Conservation (phyloP, 371 early-diverging fungal genomes). For the Circinella minor region DNA sequence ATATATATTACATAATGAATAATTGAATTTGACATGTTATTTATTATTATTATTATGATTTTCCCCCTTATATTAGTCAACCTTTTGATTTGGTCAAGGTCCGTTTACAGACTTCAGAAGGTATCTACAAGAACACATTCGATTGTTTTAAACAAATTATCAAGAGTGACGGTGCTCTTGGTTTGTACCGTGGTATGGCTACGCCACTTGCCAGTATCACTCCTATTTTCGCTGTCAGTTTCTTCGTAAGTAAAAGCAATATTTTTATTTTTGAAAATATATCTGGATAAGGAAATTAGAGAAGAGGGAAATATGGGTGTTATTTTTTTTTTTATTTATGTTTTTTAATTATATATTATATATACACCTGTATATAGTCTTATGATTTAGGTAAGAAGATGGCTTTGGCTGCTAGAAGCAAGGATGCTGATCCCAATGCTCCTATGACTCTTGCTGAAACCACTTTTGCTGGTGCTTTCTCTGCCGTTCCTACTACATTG, state of each 20-base stretch:
- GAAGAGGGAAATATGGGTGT: background rate
- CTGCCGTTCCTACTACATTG: constrained; percentile 93
- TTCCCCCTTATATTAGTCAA: constrained; percentile 42
- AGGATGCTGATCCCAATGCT: constrained; percentile 49
- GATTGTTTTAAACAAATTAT: constrained; percentile 92
- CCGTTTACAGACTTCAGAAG: constrained; percentile 89
- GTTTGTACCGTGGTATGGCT: constrained; percentile 94
- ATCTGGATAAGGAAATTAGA: background rate
- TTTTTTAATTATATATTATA: too few relatives aligned
- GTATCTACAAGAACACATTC: constrained; percentile 81
- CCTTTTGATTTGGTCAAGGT: constrained; percentile 92
- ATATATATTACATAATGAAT: too few relatives aligned
- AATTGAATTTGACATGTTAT: too few relatives aligned
- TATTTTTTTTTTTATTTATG: too few relatives aligned
- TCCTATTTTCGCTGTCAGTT: constrained; percentile 94
- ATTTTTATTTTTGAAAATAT: too few relatives aligned
- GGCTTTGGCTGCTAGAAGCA: constrained; percentile 60
- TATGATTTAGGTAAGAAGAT: constrained; percentile 78
- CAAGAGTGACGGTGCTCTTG: constrained; percentile 86
- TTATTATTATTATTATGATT: background rate
- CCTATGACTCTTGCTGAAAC: constrained; percentile 78
- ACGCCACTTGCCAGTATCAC: constrained; percentile 92
- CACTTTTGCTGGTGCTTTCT: constrained; percentile 94
- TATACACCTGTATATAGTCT: constrained; percentile 42
- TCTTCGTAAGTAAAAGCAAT: constrained; percentile 48